Base-by-base conservation (phyloP, 306 rosid species). In the Gleditsia sinensis region DNA sequence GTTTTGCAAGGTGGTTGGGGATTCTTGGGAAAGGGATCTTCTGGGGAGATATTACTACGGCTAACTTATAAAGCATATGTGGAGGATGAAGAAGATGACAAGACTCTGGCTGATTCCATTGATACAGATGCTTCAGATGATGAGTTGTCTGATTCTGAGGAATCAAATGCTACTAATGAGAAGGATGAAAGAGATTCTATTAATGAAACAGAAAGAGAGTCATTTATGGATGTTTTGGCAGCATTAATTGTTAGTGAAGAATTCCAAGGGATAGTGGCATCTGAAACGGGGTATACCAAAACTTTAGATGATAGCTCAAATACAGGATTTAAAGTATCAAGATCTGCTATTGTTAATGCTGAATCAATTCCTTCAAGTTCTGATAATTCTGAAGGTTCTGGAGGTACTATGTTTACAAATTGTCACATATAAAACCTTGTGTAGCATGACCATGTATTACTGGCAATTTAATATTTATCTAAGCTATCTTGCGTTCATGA, bases 11-110 rank as follows among this genome's bases (percentile, higher is more conserved):
- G 98, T 50, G 96, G 98, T 40, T 92, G 90, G 97, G 90, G 93
- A 54, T 56, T 88, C 45, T 87, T 92, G 33, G 84, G 90, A 49
- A 90, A 81, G 71, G 79, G 92, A 17, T 92, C 95, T 43, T 85
- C 90, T 24, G 99, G 99, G 75, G 99, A 95, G 84, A 86, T 95
- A 75, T 88, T 95, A 57, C 89, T 95, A 46, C 85, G 99, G 71
- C 79, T 95, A 79, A 95, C 99, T 13, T 95, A 95, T 84, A 95
- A 92, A 83, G 98, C 99, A 40, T 95, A 95, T 72, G 99, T 95
- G 39, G 99, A 95, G 84, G 99, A 95, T 76, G 99, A 95, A 78
- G 99, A 92, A 80, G 99, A 95, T 77, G 99, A 95, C 76, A 92
- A 67, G 83, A 57, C 84, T 23, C 69, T 27, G 67, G 51, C 70